Evolutionary conservation across 2,329 filamentous ascomycete species (phyloP).

Genomic region (Cytospora paraplurivora): DNA sequence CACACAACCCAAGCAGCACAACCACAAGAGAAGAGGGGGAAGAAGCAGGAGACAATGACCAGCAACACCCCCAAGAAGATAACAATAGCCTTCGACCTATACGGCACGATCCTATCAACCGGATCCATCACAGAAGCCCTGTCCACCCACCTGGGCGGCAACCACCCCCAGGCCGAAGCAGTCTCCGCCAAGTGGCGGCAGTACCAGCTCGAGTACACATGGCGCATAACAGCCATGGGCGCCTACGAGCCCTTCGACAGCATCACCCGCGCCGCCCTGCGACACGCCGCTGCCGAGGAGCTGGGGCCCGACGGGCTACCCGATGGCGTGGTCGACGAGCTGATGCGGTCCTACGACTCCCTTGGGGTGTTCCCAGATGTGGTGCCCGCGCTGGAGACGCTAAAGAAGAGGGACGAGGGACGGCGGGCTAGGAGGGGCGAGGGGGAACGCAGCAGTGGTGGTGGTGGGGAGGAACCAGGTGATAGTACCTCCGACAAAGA

Average conservation of each 20-base stretch:
- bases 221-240: slow-evolving; percentile 75
- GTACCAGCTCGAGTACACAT: slow-evolving; percentile 78
- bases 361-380: slow-evolving; percentile 57
- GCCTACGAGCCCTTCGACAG: slow-evolving; percentile 39
- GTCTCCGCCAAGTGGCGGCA: slow-evolving; percentile 66
- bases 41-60: background rate
- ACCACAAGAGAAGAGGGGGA: too few species aligned
- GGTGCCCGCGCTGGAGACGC: slow-evolving; percentile 61
- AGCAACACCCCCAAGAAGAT: slow-evolving; percentile 34
- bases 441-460: too few species aligned
- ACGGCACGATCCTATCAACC: slow-evolving; percentile 74
- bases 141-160: slow-evolving; percentile 53
- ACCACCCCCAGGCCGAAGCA: slow-evolving; percentile 52
- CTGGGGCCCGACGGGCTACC: slow-evolving; percentile 40
- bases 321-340: slow-evolving; percentile 15
- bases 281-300: slow-evolving; percentile 43
- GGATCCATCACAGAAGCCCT: slow-evolving; percentile 66
- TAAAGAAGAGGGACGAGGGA: too few species aligned
- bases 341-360: slow-evolving; percentile 48
- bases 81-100: slow-evolving; percentile 72
- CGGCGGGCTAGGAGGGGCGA: too few species aligned
- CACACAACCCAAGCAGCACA: too few species aligned
- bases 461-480: slow-evolving; percentile 54
- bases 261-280: slow-evolving; percentile 12
- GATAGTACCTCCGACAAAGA: slow-evolving; percentile 25